Base-by-base conservation (phyloP, 2,329 filamentous ascomycete genomes). In the Nothophoma quercina region DNA sequence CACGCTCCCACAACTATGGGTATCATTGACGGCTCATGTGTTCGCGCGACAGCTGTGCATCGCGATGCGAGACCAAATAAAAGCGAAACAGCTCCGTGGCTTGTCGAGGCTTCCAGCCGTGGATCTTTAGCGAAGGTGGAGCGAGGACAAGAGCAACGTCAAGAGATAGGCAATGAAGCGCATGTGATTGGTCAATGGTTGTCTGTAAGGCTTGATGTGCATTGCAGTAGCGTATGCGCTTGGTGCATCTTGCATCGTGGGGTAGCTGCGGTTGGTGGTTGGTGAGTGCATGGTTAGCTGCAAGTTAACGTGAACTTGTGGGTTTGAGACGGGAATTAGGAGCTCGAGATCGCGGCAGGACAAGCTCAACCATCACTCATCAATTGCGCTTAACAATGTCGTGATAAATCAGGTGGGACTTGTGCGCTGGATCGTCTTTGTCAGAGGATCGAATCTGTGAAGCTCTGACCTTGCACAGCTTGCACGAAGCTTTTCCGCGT, bases 211-310 rank as follows among this genome's bases (percentile, higher is more conserved):
- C 49, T 40, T 46, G 35, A 43, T 39, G 43, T 48, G 50, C 44
- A 47, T 53, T n/a, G 50, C 50, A 53, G 30, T 47, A 53, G 50
- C 43, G 50, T 21, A 16, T 26, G 16, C 36, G 30, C 32, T 36
- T 52, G 30, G 29, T 41, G 36, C 49, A 52, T 46, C 41, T 41
- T 26, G 39, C 38, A 48, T 48, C 50, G 50, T 53, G 43, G 50
- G 50, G 50, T 33, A 53, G 43, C 33, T 53, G 38, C 42, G 30
- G 49, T 15, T 42, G 42, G 36, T 52, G 49, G 42, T 52, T 47
- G 49, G 49, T 47, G 32, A 52, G 36, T 32, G 36, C 36, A 42
- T 36, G 42, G 26, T 30, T 52, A 47, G 50, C 50, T 51, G 23
- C 41, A 30, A 12, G 19, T 23, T 22, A 19, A 9, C 19, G 10